Conservation (phyloP, 23 red algal genomes). For the Cyanidiococcus yangmingshanensis region DNA sequence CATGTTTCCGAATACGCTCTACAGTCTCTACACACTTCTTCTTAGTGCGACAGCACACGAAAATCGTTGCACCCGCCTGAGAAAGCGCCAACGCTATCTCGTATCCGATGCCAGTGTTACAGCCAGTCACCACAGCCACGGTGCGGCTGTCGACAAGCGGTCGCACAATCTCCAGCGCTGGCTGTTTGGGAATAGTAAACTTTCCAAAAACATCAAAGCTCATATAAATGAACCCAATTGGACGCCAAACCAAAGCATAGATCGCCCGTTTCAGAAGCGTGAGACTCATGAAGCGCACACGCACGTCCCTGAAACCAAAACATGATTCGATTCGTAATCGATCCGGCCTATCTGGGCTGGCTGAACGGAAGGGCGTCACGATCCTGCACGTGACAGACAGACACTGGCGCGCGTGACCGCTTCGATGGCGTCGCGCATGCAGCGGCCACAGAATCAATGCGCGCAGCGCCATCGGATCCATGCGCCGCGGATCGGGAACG, state of each 20-base stretch:
- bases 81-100: constrained; percentile 50
- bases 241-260: not conserved
- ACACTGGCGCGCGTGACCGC: too few relatives aligned
- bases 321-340: too few relatives aligned
- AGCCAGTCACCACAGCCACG: constrained; percentile 54
- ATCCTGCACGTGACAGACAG: too few relatives aligned
- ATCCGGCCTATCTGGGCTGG: too few relatives aligned
- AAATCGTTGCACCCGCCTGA: constrained; percentile 37
- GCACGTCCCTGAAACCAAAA: too few relatives aligned
- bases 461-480: too few relatives aligned
- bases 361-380: too few relatives aligned
- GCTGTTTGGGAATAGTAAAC: not conserved
- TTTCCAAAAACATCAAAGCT: not conserved
- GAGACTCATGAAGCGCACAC: constrained; percentile 16
- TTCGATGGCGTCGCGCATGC: too few relatives aligned
- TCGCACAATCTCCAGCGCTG: not conserved
- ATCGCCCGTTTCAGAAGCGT: not conserved
- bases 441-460: too few relatives aligned
- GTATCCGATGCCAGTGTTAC: constrained; percentile 81
- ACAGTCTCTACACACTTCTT: constrained; percentile 35
- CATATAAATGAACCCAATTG: not conserved
- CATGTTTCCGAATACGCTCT: constrained; percentile 11
- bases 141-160: not conserved
- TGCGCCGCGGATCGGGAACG: too few relatives aligned
- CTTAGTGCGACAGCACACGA: constrained; percentile 59